phyloP scores from a whole-genome alignment of 495 filamentous ascomycete species.

The Collariella sp. region DNA sequence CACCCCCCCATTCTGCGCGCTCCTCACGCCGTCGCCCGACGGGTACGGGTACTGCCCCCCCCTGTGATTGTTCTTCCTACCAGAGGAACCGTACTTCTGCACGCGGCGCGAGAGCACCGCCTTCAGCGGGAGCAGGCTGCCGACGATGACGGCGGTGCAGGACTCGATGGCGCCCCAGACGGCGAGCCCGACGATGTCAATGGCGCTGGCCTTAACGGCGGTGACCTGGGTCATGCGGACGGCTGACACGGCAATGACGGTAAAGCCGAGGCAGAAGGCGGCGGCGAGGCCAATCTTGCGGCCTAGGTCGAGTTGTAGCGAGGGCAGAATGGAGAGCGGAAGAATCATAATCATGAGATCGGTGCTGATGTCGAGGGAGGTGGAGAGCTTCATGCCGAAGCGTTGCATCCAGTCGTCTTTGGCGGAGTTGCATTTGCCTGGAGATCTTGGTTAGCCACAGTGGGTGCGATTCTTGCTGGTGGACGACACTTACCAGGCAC shows the following conservation, averaged over 20 bases:
- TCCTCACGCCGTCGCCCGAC: no score
- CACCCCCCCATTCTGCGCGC: no score
- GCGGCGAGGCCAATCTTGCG: background rate
- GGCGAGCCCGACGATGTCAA: slow-evolving; percentile 5
- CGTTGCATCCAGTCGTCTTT: background rate
- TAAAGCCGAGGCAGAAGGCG: slow-evolving; percentile 3
- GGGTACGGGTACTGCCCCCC: no score
- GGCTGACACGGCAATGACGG: background rate
- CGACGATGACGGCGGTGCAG: background rate
- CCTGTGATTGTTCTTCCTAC: no score
- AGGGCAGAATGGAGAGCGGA: background rate
- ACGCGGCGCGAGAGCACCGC: background rate
- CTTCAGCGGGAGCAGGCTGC: background rate
- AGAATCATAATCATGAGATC: slow-evolving; percentile 3
- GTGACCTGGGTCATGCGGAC: slow-evolving; percentile 6
- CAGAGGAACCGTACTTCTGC: background rate
- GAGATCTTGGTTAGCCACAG: no score
- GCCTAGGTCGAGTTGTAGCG: background rate
- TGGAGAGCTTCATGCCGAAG: background rate
- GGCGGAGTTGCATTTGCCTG: background rate
- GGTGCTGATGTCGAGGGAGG: background rate
- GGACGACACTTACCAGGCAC: background rate
- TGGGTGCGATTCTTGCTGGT: no score
- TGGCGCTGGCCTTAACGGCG: background rate
- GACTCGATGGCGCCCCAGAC: slow-evolving; percentile 5